Evolutionary conservation across 805 yeast species (phyloP), one percentile per base, ranked within the genome.

Genomic region (Saccharomyces paradoxus): DNA sequence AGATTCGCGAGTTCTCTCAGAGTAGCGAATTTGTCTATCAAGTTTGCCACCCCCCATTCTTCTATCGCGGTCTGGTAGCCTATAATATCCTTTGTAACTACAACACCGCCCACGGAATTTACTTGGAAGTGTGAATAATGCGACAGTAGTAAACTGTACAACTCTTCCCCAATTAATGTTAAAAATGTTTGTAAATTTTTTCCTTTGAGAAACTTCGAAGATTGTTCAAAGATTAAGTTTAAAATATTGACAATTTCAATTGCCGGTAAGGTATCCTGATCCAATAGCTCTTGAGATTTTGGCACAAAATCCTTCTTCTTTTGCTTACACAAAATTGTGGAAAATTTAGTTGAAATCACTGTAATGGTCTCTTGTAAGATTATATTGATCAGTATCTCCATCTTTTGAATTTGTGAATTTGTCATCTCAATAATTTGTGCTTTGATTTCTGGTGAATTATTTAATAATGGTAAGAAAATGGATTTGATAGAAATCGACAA

Each of bases 1-100:
- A 91, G 73, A 63, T 88, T 89, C 31, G 92, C 89, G 57, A 91
- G 79, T 60, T 90, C 96, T 65, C 89, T 81, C 58, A 91, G 72
- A 12, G 89, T 77, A 51, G 81, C 82, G 71, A 87, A 85, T 55
- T 79, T 78, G 32, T 83, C 87, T 3, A 82, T 73, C 29, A 88
- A 70, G 46, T 79, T 82, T 1, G 78, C 76, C 14, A 86, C 75
- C 7, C 75, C 72, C 92, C 94, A 89, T 47, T 76, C 77, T 53
- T 84, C 89, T 47, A 87, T 77, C 13, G 80, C 75, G 14, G 80
- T 75, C 67, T 89, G 92, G 64, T 85, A 88, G 49, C 87, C 80
- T 41, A 87, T 86, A 7, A 87, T 82, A 70, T 91, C 97, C 62
- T 85, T 87, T 0, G 96, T 87, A 13, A 89, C 79, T 13, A 86